Conservation (phyloP, 1,284 basidiomycete species). For the Cryptococcus sp. region DNA sequence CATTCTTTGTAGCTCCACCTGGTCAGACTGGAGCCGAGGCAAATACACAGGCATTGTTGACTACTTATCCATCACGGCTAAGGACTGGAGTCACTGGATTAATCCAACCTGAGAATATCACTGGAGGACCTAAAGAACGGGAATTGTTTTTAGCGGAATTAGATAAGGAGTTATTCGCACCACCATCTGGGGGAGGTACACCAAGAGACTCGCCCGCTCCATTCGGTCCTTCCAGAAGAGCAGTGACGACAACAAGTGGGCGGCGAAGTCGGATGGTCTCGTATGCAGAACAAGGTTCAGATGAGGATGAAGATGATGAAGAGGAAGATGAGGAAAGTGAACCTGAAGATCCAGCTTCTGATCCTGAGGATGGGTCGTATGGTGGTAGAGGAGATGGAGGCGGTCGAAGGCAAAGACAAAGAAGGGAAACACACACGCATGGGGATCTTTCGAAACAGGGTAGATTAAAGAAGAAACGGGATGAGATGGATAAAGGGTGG, state of each 20-base stretch:
- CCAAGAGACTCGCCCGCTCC: constrained; percentile 39
- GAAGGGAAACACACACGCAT: neutral
- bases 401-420: constrained; percentile 11
- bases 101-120: constrained; percentile 72
- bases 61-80: constrained; percentile 85
- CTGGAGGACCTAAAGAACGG: constrained; percentile 48
- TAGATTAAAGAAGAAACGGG: constrained; percentile 50
- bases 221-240: constrained; percentile 30
- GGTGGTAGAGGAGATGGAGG: too few species aligned
- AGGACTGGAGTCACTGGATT: constrained; percentile 86
- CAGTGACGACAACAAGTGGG: constrained; percentile 12
- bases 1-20: constrained; percentile 40
- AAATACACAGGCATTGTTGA: constrained; percentile 64
- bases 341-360: constrained; percentile 11
- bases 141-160: constrained; percentile 37
- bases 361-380: constrained; percentile 46
- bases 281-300: constrained; percentile 80
- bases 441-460: constrained; percentile 13
- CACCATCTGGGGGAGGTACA: constrained; percentile 24
- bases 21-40: constrained; percentile 38
- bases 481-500: constrained; percentile 58
- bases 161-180: constrained; percentile 26
- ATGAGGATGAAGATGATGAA: constrained; percentile 67
- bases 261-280: constrained; percentile 66
- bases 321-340: constrained; percentile 46